Base-by-base conservation (phyloP, 2,329 filamentous ascomycete genomes). In the Trichoderma breve region DNA sequence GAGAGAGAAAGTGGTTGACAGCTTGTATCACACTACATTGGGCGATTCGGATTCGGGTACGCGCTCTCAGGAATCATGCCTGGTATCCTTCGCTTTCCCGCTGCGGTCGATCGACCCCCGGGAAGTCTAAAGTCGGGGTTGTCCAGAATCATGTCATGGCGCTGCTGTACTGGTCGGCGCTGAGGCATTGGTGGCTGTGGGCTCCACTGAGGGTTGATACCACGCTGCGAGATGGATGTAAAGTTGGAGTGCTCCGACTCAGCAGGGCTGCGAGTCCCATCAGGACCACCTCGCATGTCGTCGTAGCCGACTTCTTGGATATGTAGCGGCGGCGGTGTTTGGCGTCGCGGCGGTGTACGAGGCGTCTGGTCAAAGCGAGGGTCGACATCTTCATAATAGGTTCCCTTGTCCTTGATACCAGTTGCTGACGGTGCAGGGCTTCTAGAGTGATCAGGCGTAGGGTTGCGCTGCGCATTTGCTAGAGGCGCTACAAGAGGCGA, bases 321-420 rank as follows among this genome's bases (percentile, higher is more conserved):
- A 28, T 61, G 66, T 5, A 70, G 36, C 26, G 77, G 77, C 6
- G 61, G 47, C 1, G 58, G 62, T 2, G 60, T 51, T 34, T 60
- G 32, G 62, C 76, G 73, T 76, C 74, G 66, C 2, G 47, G 67
- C 9, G 74, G 71, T 14, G 72, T 79, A 72, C 62, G 77, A 71
- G 73, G 79, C 73, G 73, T 75, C 67, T 81, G 80, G 65, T 74
- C 87, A 78, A 98, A 98, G 71, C 91, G 92, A 58, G 95, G 94
- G 75, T 97, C 94, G 14, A 97, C 90, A 80, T 98, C 95, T 85
- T 98, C 96, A 79, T 97, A 97, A 82, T 98, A 98, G 74, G 87
- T 83, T 76, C 78, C 83, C 63, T 74, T 80, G 73, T 76, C 73
- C 24, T 76, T 79, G 8, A 75, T 76, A 66, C 77, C 79, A 53